Base-by-base conservation (phyloP, 2,329 filamentous ascomycete genomes). In the Ilyonectria robusta region DNA sequence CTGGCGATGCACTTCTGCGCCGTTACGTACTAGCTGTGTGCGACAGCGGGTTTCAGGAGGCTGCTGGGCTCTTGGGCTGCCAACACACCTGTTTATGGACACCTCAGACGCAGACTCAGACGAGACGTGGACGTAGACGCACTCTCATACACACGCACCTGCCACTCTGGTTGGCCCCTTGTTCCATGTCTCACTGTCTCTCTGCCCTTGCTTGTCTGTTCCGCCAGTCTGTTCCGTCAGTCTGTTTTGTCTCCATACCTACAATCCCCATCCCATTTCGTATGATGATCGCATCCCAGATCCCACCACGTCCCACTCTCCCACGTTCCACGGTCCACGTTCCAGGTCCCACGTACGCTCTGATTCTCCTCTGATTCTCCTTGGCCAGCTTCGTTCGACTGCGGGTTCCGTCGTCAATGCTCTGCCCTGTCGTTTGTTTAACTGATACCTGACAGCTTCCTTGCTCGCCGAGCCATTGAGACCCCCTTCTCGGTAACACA, bases 1-100 rank as follows among this genome's bases (percentile, higher is more conserved):
- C 15, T 42, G 40, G 40, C 40, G 40, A 40, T 40, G 40, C 13
- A 13, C 15, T 42, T 40, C 60, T 62, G 60, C 33, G 44, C 46
- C 46, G 60, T 51, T 56, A 44, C 44, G 42, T 44, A 56, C 11
- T 13, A 54, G 50, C 10, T n/a, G 11, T 62, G 67, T 70, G 67
- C 65, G 67, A 65, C 59, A 62, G 37, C 37, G 59, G 51, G 71
- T 72, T 72, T 72, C 71, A 72, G 59, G 66, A 63, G 55, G 61
- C 54, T 53, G 47, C 40, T 59, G 21, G 61, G 64, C 57, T 69
- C 64, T 59, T 54, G 21, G 61, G 64, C 57, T 69, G 67, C 64
- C 64, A 69, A 56, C 64, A 57, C 67, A 66, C 50, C 35, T 42
- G 19, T 47, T 51, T 42, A 53, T 46, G 40, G 33, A 57, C 66